These are phyloP conservation scores for Triticum timopheevii DNA, from an alignment of 176 grass and related monocot species.

Conservation along the genomic window DNA sequence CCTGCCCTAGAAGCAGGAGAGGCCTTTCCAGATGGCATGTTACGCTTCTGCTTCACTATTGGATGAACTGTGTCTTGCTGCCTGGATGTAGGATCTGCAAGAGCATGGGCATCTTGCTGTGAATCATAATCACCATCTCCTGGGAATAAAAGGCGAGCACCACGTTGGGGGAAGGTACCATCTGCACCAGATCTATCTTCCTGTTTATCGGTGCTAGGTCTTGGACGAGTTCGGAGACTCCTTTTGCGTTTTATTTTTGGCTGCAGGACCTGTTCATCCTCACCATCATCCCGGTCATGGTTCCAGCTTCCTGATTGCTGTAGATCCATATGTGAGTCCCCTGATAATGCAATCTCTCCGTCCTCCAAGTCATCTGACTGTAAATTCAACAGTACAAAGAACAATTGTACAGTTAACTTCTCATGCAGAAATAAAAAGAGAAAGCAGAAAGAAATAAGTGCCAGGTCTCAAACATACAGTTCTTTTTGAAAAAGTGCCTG, in stretches of 20 bases:
- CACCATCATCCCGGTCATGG: slow-evolving; percentile 79
- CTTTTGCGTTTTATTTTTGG: slow-evolving; percentile 94
- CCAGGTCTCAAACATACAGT: slow-evolving; percentile 44
- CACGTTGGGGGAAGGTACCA: slow-evolving; percentile 45
- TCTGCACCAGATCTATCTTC: slow-evolving; percentile 69
- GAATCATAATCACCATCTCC: slow-evolving; percentile 50
- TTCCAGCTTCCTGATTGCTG: slow-evolving; percentile 80
- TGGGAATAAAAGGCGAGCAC: slow-evolving; percentile 42
- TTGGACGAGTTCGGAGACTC: slow-evolving; percentile 83
- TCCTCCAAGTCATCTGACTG: slow-evolving; percentile 96
- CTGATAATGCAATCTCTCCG: slow-evolving; percentile 95
- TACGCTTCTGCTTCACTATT: slow-evolving; percentile 62
- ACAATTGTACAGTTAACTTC: slow-evolving; percentile 19
- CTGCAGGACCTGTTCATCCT: slow-evolving; percentile 88
- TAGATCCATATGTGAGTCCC: slow-evolving; percentile 82
- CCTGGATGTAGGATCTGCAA: slow-evolving; percentile 45
- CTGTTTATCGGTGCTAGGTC: slow-evolving; percentile 61
- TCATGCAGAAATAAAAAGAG: slow-evolving; percentile 10
- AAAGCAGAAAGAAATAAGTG: slow-evolving; percentile 10
- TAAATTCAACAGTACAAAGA: slow-evolving; percentile 38
- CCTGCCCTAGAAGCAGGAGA: slow-evolving; percentile 58
- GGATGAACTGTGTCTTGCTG: slow-evolving; percentile 37
- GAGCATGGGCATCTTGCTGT: slow-evolving; percentile 36
- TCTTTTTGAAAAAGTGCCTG: slow-evolving; percentile 65
- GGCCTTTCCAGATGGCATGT: slow-evolving; percentile 63